Evolutionary conservation across 768 basidiomycete species (phyloP).

Genomic region (Russula sp.): DNA sequence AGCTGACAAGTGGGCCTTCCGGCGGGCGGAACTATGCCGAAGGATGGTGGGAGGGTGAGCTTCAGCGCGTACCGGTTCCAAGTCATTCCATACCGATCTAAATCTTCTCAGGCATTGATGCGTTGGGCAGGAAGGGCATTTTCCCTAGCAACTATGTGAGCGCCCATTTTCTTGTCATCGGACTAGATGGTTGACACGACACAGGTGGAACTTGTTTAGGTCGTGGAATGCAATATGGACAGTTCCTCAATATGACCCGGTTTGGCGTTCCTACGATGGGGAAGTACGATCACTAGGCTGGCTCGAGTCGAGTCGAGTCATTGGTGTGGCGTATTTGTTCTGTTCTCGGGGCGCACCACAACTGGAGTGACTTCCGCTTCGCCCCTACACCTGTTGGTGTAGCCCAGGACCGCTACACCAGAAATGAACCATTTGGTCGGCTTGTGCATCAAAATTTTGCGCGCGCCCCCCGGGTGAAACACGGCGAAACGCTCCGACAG

Average conservation of each 20-base stretch:
- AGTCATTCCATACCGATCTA: conserved; percentile 23
- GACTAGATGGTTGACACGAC: conserved; percentile 16
- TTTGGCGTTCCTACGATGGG: conserved; percentile 17
- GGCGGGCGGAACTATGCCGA: conserved; percentile 66
- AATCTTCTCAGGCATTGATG: conserved; percentile 48
- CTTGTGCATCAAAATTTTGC: neutral
- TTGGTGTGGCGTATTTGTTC: conserved; percentile 8
- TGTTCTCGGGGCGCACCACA: neutral
- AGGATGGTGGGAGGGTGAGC: conserved; percentile 84
- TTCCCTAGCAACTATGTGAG: conserved; percentile 88
- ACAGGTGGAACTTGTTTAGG: conserved; percentile 44
- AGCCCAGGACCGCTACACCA: neutral
- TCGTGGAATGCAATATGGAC: conserved; percentile 14
- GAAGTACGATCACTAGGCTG: conserved; percentile 5
- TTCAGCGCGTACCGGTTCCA: conserved; percentile 21
- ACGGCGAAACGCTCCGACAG: neutral
- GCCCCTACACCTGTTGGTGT: neutral
- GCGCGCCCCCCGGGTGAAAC: neutral
- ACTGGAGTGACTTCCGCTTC: neutral
- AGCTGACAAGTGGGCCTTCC: conserved; percentile 53
- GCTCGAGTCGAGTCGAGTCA: conserved; percentile 1
- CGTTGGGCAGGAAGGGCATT: conserved; percentile 61
- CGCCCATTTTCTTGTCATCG: conserved; percentile 25
- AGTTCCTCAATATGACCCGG: conserved; percentile 29
- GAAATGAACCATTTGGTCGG: neutral